Evolutionary conservation across 2,329 filamentous ascomycete genomes (phyloP), one percentile per base, ranked within the genome.

Genomic region (Lasiodiplodia sp.): DNA sequence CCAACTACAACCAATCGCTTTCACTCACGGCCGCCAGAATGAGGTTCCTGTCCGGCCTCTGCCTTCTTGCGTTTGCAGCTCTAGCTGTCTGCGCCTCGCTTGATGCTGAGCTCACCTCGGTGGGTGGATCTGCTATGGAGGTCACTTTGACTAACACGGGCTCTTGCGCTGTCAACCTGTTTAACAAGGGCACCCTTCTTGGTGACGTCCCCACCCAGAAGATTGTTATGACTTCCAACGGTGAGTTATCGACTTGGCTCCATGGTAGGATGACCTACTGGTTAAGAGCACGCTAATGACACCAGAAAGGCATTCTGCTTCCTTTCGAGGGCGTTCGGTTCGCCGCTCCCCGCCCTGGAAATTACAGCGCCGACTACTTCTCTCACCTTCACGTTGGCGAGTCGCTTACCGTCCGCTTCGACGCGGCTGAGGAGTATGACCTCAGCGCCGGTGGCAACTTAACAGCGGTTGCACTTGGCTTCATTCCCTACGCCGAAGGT

Each of bases 341-440:
- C 52, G 82, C 82, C 38, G 75, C 88, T 34, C 75, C 81, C 69
- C 84, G 82, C 11, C 28, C 18, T 14, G 60, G 60, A 12, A 77
- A 79, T 49, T 80, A 88, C 31, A 78, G 73, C 23, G 81, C 83
- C 31, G 81, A 83, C 4, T 81, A 84, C 64, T 89, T 89, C 76
- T 76, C 84, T 72, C 78, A 79, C 31, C 83, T 89, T 67, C 77
- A 57, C 37, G 75, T 78, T 56, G 80, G 79, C 40, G 76, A 86
- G 75, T 84, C 85, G 12, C 80, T 88, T 70, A 82, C 85, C 71
- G 78, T 84, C 38, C 82, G 81, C 47, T 86, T 88, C 68, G 85
- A 89, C 72, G 81, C 87, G 37, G 87, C 85, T 34, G 81, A 87
- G 73, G 82, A 85, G 1, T 86, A 89, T 75, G 83, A 87, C 71